phyloP scores from a whole-genome alignment of 768 basidiomycete genomes.

The Kwoniella mangroviensis region DNA sequence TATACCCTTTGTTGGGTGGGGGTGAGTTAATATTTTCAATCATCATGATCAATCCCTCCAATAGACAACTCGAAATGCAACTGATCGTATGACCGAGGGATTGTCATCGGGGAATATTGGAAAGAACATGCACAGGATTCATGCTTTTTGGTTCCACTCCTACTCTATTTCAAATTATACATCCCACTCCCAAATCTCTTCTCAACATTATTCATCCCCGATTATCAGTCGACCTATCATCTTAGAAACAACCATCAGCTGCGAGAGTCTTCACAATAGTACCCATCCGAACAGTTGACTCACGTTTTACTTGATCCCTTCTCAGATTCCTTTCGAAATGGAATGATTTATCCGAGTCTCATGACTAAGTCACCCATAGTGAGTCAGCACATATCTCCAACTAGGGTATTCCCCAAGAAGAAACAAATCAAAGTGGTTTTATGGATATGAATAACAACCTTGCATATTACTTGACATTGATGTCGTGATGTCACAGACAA shows the following conservation, averaged over 20 bases:
- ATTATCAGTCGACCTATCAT: slow-evolving; percentile 84
- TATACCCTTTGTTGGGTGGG: no score
- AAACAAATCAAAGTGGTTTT: no score
- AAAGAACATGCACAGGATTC: slow-evolving; percentile 1
- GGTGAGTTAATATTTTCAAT: no score
- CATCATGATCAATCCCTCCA: no score
- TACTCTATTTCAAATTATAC: slow-evolving; percentile 91
- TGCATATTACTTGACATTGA: no score
- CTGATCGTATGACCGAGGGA: no score
- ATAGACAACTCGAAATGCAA: no score
- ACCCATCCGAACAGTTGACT: not conserved
- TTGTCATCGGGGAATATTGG: not conserved
- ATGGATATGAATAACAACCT: no score
- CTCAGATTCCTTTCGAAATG: not conserved
- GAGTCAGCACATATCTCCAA: not conserved
- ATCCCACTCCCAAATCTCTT: slow-evolving; percentile 87
- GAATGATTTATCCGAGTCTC: slow-evolving; percentile 31
- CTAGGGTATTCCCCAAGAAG: no score
- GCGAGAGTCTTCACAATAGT: not conserved
- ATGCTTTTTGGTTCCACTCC: slow-evolving; percentile 8
- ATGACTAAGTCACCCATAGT: slow-evolving; percentile 7
- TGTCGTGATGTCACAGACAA: no score
- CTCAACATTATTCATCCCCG: slow-evolving; percentile 77
- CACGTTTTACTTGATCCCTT: not conserved
- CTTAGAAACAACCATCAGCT: slow-evolving; percentile 65